Evolutionary conservation across 345 rosid genomes (phyloP).

Genomic region (Populus deltoides): DNA sequence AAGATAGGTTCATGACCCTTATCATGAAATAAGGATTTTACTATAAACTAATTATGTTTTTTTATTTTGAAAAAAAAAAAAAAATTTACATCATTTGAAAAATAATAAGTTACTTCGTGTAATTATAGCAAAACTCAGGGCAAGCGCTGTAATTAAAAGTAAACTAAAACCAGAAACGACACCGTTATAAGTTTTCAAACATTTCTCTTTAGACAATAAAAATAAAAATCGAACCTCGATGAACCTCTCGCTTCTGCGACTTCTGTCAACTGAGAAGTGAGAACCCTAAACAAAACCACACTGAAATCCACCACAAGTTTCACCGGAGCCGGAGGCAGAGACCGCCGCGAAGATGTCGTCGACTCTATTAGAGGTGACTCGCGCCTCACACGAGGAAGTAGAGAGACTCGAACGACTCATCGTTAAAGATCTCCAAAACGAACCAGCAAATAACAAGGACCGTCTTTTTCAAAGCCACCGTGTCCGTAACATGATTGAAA

Average conservation of each 20-base stretch:
- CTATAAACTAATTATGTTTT: too few relatives aligned
- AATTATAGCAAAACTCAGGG: neutral
- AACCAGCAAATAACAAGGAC: conserved; percentile 63
- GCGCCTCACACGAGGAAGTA: conserved; percentile 84
- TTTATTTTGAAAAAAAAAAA: neutral
- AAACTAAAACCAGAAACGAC: neutral
- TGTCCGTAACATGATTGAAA: conserved; percentile 74
- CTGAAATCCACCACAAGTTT: neutral
- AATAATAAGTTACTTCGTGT: neutral
- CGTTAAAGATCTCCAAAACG: conserved; percentile 85
- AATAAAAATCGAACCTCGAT: neutral
- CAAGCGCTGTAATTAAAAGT: neutral
- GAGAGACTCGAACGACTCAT: conserved; percentile 81
- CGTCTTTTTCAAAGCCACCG: conserved; percentile 88
- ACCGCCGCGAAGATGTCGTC: conserved; percentile 56
- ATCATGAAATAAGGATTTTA: too few relatives aligned
- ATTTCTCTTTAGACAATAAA: too few relatives aligned
- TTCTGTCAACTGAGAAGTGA: neutral
- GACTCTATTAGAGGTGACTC: conserved; percentile 81
- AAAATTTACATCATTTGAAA: neutral
- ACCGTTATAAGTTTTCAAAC: neutral
- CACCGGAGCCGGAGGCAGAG: neutral
- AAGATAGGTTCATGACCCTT: too few relatives aligned
- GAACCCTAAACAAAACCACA: conserved; percentile 3
- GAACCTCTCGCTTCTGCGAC: neutral